phyloP scores from a whole-genome alignment of 352 stramenopile genomes.

The Phytophthora melonis region DNA sequence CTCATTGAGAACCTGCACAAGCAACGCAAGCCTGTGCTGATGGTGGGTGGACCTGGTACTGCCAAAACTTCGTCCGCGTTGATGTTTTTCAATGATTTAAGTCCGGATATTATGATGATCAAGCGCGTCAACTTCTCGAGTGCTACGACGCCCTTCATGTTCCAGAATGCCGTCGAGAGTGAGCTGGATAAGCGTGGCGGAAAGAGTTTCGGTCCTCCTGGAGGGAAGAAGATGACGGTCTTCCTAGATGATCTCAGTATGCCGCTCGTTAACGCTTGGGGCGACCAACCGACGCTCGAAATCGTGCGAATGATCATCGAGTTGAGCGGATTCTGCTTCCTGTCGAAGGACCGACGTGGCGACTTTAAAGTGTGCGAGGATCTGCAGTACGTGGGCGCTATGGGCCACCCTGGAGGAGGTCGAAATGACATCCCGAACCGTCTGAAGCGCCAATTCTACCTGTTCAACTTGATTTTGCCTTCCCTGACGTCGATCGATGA shows the following conservation, averaged over 20 bases:
- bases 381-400: slow-evolving; percentile 97
- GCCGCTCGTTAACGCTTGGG: slow-evolving; percentile 98
- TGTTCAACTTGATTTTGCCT: slow-evolving; percentile 98
- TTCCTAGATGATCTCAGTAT: slow-evolving; percentile 99
- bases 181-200: slow-evolving; percentile 98
- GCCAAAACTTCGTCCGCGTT: slow-evolving; percentile 98
- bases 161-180: slow-evolving; percentile 97
- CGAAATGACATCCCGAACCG: slow-evolving; percentile 99
- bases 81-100: slow-evolving; percentile 98
- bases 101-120: slow-evolving; percentile 95
- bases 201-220: slow-evolving; percentile 98
- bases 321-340: slow-evolving; percentile 97
- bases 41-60: slow-evolving; percentile 97
- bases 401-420: slow-evolving; percentile 97
- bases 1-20: slow-evolving; percentile 93
- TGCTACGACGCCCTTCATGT: slow-evolving; percentile 98
- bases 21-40: slow-evolving; percentile 94
- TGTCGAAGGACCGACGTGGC: slow-evolving; percentile 98
- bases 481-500: slow-evolving; percentile 99
- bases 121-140: slow-evolving; percentile 99
- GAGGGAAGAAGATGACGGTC: slow-evolving; percentile 99
- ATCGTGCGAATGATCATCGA: slow-evolving; percentile 98
- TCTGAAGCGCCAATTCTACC: slow-evolving; percentile 99
- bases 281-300: slow-evolving; percentile 98
- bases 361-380: slow-evolving; percentile 99